Conservation (phyloP, 2,329 filamentous ascomycete species). For the Fonsecaea pedrosoi region DNA sequence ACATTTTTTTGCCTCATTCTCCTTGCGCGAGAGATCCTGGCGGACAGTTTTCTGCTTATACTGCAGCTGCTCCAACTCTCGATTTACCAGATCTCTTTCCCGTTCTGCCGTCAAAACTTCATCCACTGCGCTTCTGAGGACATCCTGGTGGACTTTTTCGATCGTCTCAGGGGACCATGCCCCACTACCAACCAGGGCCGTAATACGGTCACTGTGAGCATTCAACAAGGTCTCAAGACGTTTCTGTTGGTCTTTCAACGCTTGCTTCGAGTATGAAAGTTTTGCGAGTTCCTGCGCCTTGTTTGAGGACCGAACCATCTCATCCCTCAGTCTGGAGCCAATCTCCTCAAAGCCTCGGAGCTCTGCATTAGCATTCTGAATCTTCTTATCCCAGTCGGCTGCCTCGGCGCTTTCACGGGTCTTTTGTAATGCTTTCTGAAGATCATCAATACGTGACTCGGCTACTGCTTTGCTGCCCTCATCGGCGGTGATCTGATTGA, state of each 20-base stretch:
- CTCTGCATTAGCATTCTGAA: constrained; percentile 69
- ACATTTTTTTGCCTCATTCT: constrained; percentile 66
- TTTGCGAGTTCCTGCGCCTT: constrained; percentile 82
- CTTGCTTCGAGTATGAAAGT: constrained; percentile 81
- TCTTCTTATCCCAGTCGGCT: constrained; percentile 72
- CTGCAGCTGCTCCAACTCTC: constrained; percentile 78
- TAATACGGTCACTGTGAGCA: constrained; percentile 75
- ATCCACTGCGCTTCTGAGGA: constrained; percentile 55
- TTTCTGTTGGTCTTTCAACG: constrained; percentile 73
- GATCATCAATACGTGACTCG: constrained; percentile 74
- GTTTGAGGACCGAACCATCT: constrained; percentile 81
- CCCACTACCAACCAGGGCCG: constrained; percentile 64
- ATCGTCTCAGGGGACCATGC: constrained; percentile 74
- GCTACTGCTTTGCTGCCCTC: constrained; percentile 82
- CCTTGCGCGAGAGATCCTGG: constrained; percentile 69
- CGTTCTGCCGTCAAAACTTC: constrained; percentile 67
- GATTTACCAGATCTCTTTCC: constrained; percentile 71
- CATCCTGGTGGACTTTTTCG: constrained; percentile 72
- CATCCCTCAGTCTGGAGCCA: constrained; percentile 74
- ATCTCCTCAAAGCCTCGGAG: constrained; percentile 74
- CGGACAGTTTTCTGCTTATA: constrained; percentile 72
- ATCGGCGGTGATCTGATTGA: constrained; percentile 78
- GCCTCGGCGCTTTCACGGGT: constrained; percentile 68
- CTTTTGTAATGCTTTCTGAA: constrained; percentile 67
- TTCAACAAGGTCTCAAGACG: constrained; percentile 78